Percentiles rank a stretch among this genome's conserved stretches.
Evolutionary conservation across 2,329 filamentous ascomycete genomes (phyloP).

Genomic region (Exserohilum rostratum): DNA sequence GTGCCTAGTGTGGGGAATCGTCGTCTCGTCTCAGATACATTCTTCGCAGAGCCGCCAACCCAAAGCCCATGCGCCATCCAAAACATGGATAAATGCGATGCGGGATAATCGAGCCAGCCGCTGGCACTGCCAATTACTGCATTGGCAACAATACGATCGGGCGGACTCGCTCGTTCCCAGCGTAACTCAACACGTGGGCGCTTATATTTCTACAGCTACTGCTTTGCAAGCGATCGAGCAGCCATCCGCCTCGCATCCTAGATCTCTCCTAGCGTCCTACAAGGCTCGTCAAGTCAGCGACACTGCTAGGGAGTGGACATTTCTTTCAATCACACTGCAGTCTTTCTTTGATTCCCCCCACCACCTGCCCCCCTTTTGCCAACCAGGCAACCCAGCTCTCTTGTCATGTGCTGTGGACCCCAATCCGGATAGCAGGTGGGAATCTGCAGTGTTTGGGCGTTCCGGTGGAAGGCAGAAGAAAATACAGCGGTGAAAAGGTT

Average conservation of each 20-base stretch:
- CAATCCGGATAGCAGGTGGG: neutral
- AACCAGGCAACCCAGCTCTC: conserved; percentile 10
- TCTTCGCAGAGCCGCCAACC: neutral
- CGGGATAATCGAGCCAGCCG: conserved; percentile 15
- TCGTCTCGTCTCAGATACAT: neutral
- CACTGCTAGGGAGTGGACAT: conserved; percentile 11
- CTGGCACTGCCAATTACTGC: conserved; percentile 15
- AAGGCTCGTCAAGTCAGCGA: conserved; percentile 27
- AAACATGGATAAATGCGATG: conserved; percentile 19
- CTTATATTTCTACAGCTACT: conserved; percentile 40
- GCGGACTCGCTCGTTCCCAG: conserved; percentile 14
- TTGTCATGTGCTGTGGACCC: conserved; percentile 1
- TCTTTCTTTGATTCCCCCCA: conserved; percentile 15
- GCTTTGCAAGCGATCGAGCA: conserved; percentile 23
- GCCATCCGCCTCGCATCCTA: neutral
- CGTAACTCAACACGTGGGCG: conserved; percentile 23
- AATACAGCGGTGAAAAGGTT: conserved; percentile 19
- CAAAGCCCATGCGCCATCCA: conserved; percentile 3
- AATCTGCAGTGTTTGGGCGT: neutral
- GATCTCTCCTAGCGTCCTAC: conserved; percentile 8
- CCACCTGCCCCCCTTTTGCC: conserved; percentile 4
- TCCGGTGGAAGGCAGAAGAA: conserved; percentile 2
- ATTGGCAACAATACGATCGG: conserved; percentile 16
- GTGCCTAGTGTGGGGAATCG: neutral
- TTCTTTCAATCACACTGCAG: conserved; percentile 14